These are phyloP conservation scores for Trichoderma guizhouense DNA, from an alignment of 2,329 filamentous ascomycete genomes.

Conservation along the genomic window DNA sequence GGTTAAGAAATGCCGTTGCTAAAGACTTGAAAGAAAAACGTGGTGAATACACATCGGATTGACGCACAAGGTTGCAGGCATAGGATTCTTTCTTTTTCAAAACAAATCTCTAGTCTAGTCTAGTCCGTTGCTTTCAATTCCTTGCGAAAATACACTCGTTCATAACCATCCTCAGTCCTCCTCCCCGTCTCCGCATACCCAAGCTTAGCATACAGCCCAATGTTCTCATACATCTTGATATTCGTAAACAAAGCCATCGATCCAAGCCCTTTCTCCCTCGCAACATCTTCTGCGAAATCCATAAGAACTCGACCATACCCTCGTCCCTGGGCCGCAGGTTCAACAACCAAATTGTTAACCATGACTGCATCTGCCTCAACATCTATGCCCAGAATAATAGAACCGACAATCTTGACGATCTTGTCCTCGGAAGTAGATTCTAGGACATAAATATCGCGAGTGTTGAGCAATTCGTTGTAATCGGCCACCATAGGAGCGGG, in stretches of 20 bases:
- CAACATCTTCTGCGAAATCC: conserved; percentile 30
- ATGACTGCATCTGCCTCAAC: conserved; percentile 24
- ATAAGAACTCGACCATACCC: conserved; percentile 34
- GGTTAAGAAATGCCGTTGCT: not conserved
- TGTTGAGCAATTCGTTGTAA: conserved; percentile 29
- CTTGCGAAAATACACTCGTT: conserved; percentile 36
- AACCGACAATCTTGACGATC: not conserved
- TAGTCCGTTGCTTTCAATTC: conserved; percentile 13
- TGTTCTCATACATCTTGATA: conserved; percentile 35
- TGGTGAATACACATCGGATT: not conserved
- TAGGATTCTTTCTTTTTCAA: not conserved
- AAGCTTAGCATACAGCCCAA: conserved; percentile 28
- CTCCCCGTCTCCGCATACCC: conserved; percentile 34
- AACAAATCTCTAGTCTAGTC: not conserved
- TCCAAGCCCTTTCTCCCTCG: conserved; percentile 22
- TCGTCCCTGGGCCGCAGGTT: conserved; percentile 29
- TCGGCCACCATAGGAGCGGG: conserved; percentile 38
- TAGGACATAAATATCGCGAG: conserved; percentile 23
- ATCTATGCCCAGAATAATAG: conserved; percentile 27
- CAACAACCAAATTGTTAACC: conserved; percentile 30
- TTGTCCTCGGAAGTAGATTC: not conserved
- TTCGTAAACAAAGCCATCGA: conserved; percentile 34
- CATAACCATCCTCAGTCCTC: conserved; percentile 31
- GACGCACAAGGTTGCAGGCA: not conserved
- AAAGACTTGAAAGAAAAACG: not conserved